Base-by-base conservation (phyloP, 2,329 filamentous ascomycete genomes). In the Leptographium wingfieldii region DNA sequence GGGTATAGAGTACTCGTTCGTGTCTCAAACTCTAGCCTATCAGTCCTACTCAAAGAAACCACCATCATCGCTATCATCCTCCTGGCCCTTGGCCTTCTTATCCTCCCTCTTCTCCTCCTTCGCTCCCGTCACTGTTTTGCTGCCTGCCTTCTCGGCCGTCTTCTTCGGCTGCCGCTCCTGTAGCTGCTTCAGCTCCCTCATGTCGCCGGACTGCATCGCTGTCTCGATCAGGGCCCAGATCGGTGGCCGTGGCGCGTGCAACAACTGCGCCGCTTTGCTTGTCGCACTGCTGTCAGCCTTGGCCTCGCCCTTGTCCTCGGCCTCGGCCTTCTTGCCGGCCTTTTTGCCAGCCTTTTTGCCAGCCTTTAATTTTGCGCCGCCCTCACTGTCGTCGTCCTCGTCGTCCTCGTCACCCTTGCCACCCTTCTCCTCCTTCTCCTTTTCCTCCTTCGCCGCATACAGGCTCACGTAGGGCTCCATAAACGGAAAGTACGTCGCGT, bases 401-500 rank as follows among this genome's bases (percentile, higher is more conserved):
- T 67, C 66, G 19, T 64, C 62, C 12, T 72, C 75, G 40, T 67
- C 65, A 7, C 35, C n/a, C 14, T 35, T 14, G 5, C n/a, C 72
- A 9, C 11, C n/a, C 2, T 43, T 27, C 19, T 73, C 40, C 7
- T 35, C 35, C 4, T 25, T 35, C 14, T 52, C 56, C 35, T 57
- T 58, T 29, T 25, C 46, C 22, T 38, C 38, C 6, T 19, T n/a
- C n/a, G 65, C 65, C 2, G 80, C 75, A 65, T 85, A 86, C 19
- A 87, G 69, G 66, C 82, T 83, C 64, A 88, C 77, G 71, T 94
- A 94, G 27, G 79, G 76, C 70, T 88, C 83, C 66, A 85, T 76
- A 53, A 88, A 80, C 1, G 89, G 89, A 63, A 82, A 88, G 71
- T 85, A 87, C 58, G 82, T 79, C 1, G 88, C 83, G 68, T 94